Evolutionary conservation across 768 basidiomycete genomes (phyloP), one percentile per base, ranked within the genome.

Genomic region (Boletus sp.): DNA sequence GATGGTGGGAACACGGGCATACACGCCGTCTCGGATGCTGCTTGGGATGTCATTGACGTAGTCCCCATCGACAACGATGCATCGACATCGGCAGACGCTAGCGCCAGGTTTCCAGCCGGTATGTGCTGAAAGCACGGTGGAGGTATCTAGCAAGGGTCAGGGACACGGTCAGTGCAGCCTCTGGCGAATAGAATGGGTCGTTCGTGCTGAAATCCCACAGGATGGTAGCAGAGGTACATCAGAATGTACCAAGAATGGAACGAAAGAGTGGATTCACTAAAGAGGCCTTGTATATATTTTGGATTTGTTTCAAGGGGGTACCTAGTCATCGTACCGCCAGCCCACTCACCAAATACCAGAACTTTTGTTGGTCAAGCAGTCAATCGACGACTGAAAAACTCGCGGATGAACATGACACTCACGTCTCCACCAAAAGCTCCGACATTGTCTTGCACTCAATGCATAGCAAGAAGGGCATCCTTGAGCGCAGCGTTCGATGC

Each of bases 381-480:
- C 3, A 14, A 41, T 57, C 27, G 50, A 33, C 19, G 3, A 41
- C 15, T 2, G 8, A 45, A 14, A 14, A 39, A 30, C 19, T 7
- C 2, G 4, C 19, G 44, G 7, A 19, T 10, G n/a, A 39, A 30
- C 1, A 10, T 9, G 6, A 13, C 19, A 43, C 55, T 15, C 23
- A 65, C 64, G 47, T 77, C 74, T 1, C 76, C 75, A 6, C 75
- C 74, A 51, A 76, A 77, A 14, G 61, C 54, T 30, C 17, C 58
- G 15, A 77, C 73, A 40, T 76, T 64, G 1, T 63, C 38, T 44
- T 70, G 69, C 0, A 77, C 61, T 75, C 73, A 77, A 21, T 72
- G 52, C 8, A 76, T 49, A 9, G 74, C 74, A 17, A 65, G 52
- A 5, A 67, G 47, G 37, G 68, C 53, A 49, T 75, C 74, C 41